Conservation (phyloP, 257 asterid genomes). For the Jacaranda copaia region DNA sequence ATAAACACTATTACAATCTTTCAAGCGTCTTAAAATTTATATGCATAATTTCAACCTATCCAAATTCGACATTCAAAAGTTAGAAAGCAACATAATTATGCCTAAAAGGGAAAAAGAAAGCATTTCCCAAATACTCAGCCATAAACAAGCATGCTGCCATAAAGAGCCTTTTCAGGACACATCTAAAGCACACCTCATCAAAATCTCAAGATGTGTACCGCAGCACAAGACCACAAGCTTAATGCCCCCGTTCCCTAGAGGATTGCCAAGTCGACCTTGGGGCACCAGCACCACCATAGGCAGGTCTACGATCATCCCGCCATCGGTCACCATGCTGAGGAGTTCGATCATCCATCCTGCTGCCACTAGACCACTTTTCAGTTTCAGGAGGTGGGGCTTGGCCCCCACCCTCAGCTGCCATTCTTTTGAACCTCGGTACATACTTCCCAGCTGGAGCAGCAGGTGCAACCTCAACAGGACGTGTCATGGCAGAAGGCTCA, state of each 20-base stretch:
- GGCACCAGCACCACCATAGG: constrained; percentile 42
- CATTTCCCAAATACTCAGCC: background rate
- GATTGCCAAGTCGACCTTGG: constrained; percentile 52
- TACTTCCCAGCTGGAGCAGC: constrained; percentile 54
- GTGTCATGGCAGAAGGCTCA: constrained; percentile 44
- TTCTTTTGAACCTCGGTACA: constrained; percentile 54
- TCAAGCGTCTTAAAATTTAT: background rate
- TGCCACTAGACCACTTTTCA: constrained; percentile 58
- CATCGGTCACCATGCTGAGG: constrained; percentile 50
- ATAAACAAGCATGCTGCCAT: background rate
- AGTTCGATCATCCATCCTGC: constrained; percentile 44
- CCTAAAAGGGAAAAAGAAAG: background rate
- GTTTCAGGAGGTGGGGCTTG: constrained; percentile 59
- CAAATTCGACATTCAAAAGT: background rate
- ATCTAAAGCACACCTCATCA: background rate
- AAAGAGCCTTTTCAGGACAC: background rate
- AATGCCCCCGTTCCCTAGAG: constrained; percentile 49
- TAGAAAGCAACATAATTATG: background rate
- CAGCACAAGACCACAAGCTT: background rate
- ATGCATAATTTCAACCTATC: background rate
- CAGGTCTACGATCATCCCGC: constrained; percentile 61
- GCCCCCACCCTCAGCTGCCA: constrained; percentile 38
- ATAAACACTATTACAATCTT: background rate
- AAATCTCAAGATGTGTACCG: constrained; percentile 3
- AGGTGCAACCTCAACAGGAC: constrained; percentile 47